phyloP scores from a whole-genome alignment of 345 rosid genomes.

The Brassica napus region Da-Ae NC_063442.1:39705501-39706000 shows the following conservation, averaged over 20 bases:
- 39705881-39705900: neutral
- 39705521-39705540: conserved; percentile 26
- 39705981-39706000: conserved; percentile 32
- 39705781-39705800: conserved; percentile 41
- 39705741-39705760: conserved; percentile 32
- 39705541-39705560: conserved; percentile 13
- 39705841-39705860: neutral
- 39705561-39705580: conserved; percentile 32
- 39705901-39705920: neutral
- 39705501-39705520: conserved; percentile 41
- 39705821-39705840: conserved; percentile 41
- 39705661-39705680: conserved; percentile 49
- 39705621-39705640: conserved; percentile 28
- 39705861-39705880: neutral
- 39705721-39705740: conserved; percentile 40
- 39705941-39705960: neutral
- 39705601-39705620: conserved; percentile 28
- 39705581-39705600: neutral
- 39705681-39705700: conserved; percentile 43
- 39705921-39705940: conserved; percentile 26
- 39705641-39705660: conserved; percentile 48
- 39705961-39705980: conserved; percentile 16
- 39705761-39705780: conserved; percentile 67
- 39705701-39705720: conserved; percentile 30
- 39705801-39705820: conserved; percentile 35